phyloP scores from a whole-genome alignment of 176 grass and related monocot species.

The Carex littledalei region DNA sequence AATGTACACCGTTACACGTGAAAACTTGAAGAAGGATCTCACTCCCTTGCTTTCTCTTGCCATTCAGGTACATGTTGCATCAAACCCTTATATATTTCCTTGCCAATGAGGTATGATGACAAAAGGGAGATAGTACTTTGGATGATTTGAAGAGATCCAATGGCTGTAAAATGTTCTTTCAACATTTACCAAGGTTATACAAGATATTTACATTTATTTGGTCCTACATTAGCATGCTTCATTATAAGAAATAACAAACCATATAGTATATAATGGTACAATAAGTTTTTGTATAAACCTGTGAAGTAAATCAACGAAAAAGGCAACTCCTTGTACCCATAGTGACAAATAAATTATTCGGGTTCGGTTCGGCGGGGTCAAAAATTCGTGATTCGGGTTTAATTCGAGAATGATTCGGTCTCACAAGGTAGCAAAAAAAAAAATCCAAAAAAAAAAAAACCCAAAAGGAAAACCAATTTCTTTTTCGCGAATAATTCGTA shows the following conservation, averaged over 20 bases:
- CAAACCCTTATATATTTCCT: neutral
- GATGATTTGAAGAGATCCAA: neutral
- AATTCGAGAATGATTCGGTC: no score
- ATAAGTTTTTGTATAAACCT: neutral
- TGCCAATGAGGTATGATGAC: neutral
- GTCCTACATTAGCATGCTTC: neutral
- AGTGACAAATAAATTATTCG: no score
- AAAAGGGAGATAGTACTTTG: neutral
- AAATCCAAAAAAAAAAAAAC: no score
- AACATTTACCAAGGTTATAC: neutral
- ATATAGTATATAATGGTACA: neutral
- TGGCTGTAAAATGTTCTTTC: neutral
- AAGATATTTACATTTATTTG: neutral
- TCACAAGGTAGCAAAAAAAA: no score
- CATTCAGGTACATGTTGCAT: conserved; percentile 57
- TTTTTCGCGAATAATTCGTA: no score
- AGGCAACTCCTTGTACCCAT: neutral
- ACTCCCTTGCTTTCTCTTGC: conserved; percentile 58
- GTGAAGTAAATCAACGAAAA: neutral
- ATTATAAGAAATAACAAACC: neutral
- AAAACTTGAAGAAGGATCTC: conserved; percentile 77
- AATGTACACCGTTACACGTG: conserved; percentile 70
- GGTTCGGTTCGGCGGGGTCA: no score
- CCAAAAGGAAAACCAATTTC: no score
- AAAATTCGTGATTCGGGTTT: no score